These are phyloP conservation scores for Acanthamoeba sp. DNA, from an alignment of 208 protist genomes.

Conservation along the genomic window DNA sequence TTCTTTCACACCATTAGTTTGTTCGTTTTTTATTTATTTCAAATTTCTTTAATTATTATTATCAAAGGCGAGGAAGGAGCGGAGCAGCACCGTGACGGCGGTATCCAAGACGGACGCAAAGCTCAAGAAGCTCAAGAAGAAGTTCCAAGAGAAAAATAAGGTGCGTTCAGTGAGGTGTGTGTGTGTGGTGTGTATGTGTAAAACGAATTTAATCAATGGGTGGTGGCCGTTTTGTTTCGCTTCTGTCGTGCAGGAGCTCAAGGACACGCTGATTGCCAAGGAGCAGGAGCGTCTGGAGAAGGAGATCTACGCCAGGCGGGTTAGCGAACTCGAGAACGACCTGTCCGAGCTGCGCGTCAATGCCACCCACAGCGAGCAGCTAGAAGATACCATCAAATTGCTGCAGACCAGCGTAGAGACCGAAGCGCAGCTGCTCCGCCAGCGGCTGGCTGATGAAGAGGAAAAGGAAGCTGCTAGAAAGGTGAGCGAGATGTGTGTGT, in stretches of 20 bases:
- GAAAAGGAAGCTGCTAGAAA: background rate
- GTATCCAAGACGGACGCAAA: background rate
- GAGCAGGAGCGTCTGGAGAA: background rate
- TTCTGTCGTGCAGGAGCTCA: background rate
- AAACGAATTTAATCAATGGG: no score
- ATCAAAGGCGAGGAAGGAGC: background rate
- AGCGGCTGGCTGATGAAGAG: background rate
- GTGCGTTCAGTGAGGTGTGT: background rate
- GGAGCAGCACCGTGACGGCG: background rate
- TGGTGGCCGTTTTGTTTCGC: background rate
- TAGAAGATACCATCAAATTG: background rate
- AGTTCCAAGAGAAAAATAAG: slow-evolving; percentile 29
- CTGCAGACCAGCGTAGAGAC: background rate
- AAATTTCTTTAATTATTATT: background rate
- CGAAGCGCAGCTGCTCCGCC: background rate
- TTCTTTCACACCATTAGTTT: no score
- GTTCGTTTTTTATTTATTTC: no score
- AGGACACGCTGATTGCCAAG: slow-evolving; percentile 21
- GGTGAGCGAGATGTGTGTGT: no score
- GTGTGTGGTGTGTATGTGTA: background rate
- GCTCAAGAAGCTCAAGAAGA: slow-evolving; percentile 31
- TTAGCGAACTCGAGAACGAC: background rate
- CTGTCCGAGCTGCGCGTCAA: background rate
- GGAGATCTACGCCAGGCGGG: background rate
- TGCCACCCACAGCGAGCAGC: background rate